These are phyloP conservation scores for Eutrema japonicum DNA, from an alignment of 345 rosid species.

Conservation along the genomic window DNA sequence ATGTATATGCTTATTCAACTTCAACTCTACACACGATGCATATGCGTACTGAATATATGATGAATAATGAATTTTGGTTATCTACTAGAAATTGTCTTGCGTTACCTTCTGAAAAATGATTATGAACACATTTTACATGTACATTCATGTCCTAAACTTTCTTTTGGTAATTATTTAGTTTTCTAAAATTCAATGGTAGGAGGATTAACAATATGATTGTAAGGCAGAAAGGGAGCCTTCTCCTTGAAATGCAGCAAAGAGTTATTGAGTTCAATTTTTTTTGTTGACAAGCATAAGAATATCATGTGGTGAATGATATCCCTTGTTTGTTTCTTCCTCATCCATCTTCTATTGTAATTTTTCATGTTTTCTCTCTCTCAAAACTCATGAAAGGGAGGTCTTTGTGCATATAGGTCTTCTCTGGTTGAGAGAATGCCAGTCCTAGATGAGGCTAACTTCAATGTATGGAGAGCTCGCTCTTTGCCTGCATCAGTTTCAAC, in stretches of 20 bases:
- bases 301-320: constrained; percentile 58
- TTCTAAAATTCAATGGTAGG: constrained; percentile 52
- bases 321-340: constrained; percentile 8
- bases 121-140: constrained; percentile 8
- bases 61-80: constrained; percentile 11
- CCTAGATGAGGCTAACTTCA: constrained; percentile 91
- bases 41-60: constrained; percentile 16
- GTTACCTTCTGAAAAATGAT: background rate
- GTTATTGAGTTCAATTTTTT: constrained; percentile 86
- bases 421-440: constrained; percentile 99
- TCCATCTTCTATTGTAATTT: constrained; percentile 23
- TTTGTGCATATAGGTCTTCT: constrained; percentile 65
- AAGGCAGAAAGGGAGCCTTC: constrained; percentile 84
- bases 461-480: constrained; percentile 84
- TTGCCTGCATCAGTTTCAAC: constrained; percentile 72
- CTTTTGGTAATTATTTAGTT: constrained; percentile 14
- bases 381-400: constrained; percentile 39
- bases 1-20: constrained; percentile 8
- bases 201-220: constrained; percentile 69
- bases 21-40: constrained; percentile 12
- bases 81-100: constrained; percentile 11
- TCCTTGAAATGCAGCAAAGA: constrained; percentile 99
- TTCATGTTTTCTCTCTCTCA: constrained; percentile 16
- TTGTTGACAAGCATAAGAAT: constrained; percentile 83
- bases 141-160: constrained; percentile 19